phyloP scores from a whole-genome alignment of 768 basidiomycete genomes.

The Serendipita vermifera region DNA sequence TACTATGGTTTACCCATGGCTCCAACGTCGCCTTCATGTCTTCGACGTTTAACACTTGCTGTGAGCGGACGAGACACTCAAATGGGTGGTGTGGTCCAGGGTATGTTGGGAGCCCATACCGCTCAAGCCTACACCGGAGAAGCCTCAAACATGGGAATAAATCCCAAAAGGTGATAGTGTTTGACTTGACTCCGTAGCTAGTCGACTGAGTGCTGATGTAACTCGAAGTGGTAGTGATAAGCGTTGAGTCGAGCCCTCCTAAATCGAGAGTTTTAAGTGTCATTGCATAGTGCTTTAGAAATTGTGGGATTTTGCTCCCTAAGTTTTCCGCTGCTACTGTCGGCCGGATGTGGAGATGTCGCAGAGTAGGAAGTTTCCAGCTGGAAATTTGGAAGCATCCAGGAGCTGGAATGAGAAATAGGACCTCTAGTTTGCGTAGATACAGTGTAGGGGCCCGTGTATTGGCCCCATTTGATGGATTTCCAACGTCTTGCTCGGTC shows the following conservation, averaged over 20 bases:
- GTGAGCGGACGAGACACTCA: background rate
- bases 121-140: background rate
- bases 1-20: background rate
- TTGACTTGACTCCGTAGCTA: background rate
- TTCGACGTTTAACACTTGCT: background rate
- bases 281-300: background rate
- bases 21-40: background rate
- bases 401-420: background rate
- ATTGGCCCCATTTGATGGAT: no score
- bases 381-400: background rate
- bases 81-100: background rate
- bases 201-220: background rate
- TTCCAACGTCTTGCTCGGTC: no score
- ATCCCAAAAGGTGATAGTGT: background rate
- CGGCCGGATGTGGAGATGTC: background rate
- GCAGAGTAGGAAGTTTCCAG: background rate
- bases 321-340: background rate
- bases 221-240: background rate
- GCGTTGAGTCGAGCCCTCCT: background rate
- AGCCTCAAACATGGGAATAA: background rate
- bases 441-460: background rate
- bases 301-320: background rate
- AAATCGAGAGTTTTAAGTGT: background rate
- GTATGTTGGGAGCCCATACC: background rate
- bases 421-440: background rate